phyloP scores from a whole-genome alignment of 495 filamentous ascomycete genomes.

The Penicillium longicatenatum region DNA sequence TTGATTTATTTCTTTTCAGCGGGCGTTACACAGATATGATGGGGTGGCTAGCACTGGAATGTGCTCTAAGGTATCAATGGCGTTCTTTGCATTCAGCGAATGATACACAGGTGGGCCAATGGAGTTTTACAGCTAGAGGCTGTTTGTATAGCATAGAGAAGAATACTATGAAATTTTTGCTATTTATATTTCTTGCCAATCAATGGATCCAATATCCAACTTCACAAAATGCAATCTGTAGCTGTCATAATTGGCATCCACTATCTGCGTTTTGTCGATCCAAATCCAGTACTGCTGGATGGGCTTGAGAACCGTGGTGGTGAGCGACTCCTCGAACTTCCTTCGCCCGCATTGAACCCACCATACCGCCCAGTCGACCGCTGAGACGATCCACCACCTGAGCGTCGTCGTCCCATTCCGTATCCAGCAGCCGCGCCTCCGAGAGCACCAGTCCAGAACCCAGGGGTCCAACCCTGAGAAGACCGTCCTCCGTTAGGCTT shows the following conservation, averaged over 20 bases:
- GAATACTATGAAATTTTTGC: not conserved
- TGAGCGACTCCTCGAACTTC: constrained; percentile 50
- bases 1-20: not conserved
- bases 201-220: too few species aligned
- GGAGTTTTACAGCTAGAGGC: constrained; percentile 8
- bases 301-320: constrained; percentile 52
- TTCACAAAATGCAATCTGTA: too few species aligned
- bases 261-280: constrained; percentile 77
- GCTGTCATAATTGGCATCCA: not conserved
- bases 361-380: constrained; percentile 9
- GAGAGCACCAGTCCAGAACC: constrained; percentile 82
- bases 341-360: constrained; percentile 47
- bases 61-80: constrained; percentile 11
- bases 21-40: not conserved
- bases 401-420: constrained; percentile 58
- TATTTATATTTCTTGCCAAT: not conserved
- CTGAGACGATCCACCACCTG: constrained; percentile 10
- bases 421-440: constrained; percentile 74
- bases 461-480: constrained; percentile 69
- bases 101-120: constrained; percentile 8
- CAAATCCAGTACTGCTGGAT: constrained; percentile 85
- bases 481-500: constrained; percentile 24
- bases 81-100: constrained; percentile 11
- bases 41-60: not conserved
- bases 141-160: not conserved